phyloP scores from a whole-genome alignment of 2,329 filamentous ascomycete genomes.

The Cytospora piceae region DNA sequence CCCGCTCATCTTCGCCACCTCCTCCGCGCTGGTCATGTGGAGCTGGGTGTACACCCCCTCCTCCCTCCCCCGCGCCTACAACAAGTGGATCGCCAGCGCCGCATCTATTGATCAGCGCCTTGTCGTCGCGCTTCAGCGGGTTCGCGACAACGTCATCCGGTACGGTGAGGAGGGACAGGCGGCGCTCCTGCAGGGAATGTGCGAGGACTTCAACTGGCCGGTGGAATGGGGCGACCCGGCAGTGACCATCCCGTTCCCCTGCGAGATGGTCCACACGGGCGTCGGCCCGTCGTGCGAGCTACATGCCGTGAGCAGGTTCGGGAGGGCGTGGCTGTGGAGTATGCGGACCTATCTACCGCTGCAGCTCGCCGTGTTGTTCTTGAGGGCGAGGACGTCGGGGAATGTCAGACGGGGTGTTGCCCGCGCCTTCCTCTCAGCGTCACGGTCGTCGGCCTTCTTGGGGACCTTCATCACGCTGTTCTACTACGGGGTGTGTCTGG shows the following conservation, averaged over 20 bases:
- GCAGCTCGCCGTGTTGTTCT: constrained; percentile 60
- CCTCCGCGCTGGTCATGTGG: constrained; percentile 82
- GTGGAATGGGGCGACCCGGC: constrained; percentile 73
- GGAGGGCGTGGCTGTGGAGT: constrained; percentile 71
- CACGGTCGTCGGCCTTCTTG: constrained; percentile 76
- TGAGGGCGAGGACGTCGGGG: constrained; percentile 54
- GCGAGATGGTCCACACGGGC: constrained; percentile 83
- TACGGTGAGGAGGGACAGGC: constrained; percentile 77
- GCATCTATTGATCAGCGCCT: constrained; percentile 76
- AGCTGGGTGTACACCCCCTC: constrained; percentile 80
- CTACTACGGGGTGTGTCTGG: constrained; percentile 83
- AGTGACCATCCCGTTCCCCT: constrained; percentile 73
- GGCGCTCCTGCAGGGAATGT: constrained; percentile 71
- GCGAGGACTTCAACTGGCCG: constrained; percentile 70
- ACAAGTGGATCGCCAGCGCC: constrained; percentile 79
- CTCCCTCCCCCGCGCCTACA: constrained; percentile 73
- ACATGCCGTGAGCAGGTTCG: constrained; percentile 71
- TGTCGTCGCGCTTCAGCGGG: constrained; percentile 72
- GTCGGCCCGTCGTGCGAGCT: constrained; percentile 73
- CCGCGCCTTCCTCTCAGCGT: constrained; percentile 60
- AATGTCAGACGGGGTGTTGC: constrained; percentile 43
- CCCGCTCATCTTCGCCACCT: constrained; percentile 71
- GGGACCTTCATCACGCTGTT: constrained; percentile 78
- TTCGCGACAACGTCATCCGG: constrained; percentile 62
- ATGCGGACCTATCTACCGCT: constrained; percentile 78